phyloP scores from a whole-genome alignment of 805 yeast species.

The Brettanomyces sp. region DNA sequence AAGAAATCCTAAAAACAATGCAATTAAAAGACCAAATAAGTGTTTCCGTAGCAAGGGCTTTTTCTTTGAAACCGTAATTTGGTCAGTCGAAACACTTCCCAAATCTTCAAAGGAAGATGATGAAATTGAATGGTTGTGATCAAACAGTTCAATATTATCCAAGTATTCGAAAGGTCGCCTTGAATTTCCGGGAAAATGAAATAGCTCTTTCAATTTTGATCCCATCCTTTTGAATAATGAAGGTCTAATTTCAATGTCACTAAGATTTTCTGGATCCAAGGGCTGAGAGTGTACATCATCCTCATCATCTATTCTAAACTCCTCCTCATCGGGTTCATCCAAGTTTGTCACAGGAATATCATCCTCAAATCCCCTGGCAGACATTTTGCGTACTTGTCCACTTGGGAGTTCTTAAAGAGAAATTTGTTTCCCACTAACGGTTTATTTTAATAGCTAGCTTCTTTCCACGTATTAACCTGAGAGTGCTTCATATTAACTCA shows the following conservation, averaged over 20 bases:
- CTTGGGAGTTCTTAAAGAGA: too few species aligned
- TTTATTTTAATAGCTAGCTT: too few species aligned
- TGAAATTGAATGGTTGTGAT: constrained; percentile 7
- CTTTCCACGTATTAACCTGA: too few species aligned
- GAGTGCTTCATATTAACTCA: too few species aligned
- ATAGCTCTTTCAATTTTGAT: background rate
- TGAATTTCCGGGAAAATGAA: background rate
- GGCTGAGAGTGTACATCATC: constrained; percentile 10
- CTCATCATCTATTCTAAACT: constrained; percentile 17
- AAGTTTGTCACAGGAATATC: constrained; percentile 51
- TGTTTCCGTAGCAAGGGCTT: background rate
- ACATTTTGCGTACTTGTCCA: background rate
- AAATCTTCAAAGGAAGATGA: constrained; percentile 15
- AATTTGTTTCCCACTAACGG: too few species aligned
- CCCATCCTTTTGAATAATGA: background rate
- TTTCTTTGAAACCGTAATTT: background rate
- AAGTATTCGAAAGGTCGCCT: constrained; percentile 3
- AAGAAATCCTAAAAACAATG: constrained; percentile 4
- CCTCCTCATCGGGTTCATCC: constrained; percentile 32
- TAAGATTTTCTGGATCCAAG: constrained; percentile 5
- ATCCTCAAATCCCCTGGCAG: constrained; percentile 18
- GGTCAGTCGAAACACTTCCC: constrained; percentile 4
- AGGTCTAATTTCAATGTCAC: background rate
- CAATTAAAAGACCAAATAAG: constrained; percentile 3
- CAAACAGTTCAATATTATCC: constrained; percentile 15